Conservation (phyloP, 75 land plant species). For the Gnetum montanum region DNA sequence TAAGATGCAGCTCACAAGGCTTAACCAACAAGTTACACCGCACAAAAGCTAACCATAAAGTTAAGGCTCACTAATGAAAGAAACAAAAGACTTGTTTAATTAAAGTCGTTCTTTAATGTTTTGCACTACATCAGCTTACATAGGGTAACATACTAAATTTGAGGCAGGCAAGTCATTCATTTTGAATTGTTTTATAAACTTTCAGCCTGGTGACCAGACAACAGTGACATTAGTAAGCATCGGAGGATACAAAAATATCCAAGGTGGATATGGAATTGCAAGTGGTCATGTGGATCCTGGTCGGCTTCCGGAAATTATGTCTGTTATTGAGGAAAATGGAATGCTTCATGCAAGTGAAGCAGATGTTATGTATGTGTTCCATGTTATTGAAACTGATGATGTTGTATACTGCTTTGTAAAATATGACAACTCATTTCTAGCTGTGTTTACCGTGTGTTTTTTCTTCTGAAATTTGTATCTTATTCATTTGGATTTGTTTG, state of each 20-base stretch:
- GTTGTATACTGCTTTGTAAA: not conserved
- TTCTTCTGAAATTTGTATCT: not conserved
- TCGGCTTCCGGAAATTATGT: constrained; percentile 32
- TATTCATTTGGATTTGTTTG: no score
- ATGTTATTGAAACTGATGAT: not conserved
- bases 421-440: not conserved
- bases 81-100: no score
- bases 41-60: no score
- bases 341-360: constrained; percentile 46
- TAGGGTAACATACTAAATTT: no score
- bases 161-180: no score
- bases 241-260: constrained; percentile 65
- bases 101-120: no score
- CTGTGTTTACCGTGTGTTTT: not conserved
- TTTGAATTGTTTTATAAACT: constrained; percentile 7
- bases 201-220: constrained; percentile 80
- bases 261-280: constrained; percentile 84
- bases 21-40: no score
- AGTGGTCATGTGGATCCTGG: constrained; percentile 59
- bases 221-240: constrained; percentile 69
- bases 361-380: constrained; percentile 35
- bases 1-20: no score
- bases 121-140: no score
- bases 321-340: constrained; percentile 12
- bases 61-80: no score